Evolutionary conservation across 2,329 filamentous ascomycete species (phyloP).

Genomic region (Scytalidium sp.): DNA sequence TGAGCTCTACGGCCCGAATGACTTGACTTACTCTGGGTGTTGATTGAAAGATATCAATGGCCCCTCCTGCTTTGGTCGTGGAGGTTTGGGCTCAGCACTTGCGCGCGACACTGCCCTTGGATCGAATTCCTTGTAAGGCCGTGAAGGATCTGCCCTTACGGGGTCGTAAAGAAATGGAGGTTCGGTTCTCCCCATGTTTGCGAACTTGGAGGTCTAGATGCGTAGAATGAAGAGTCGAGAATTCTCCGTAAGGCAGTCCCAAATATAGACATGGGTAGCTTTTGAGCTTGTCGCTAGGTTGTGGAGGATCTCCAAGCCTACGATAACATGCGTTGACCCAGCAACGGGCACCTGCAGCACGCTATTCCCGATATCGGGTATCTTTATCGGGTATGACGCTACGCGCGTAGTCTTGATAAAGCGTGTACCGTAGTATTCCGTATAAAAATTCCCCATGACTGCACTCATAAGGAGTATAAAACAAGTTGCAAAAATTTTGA

Average conservation of each 20-base stretch:
- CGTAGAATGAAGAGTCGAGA: conserved; percentile 10
- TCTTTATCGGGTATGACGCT: too few relatives aligned
- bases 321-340: conserved; percentile 21
- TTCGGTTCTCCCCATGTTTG: conserved; percentile 46
- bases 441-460: background rate
- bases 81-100: conserved; percentile 64
- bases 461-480: too few relatives aligned
- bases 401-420: background rate
- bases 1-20: background rate
- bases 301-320: conserved; percentile 4
- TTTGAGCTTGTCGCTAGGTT: background rate
- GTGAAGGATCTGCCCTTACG: conserved; percentile 39
- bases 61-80: conserved; percentile 65
- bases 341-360: too few relatives aligned
- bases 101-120: conserved; percentile 82
- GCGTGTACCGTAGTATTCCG: too few relatives aligned
- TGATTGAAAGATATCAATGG: conserved; percentile 79
- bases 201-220: conserved; percentile 1
- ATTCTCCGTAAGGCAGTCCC: conserved; percentile 15
- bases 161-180: conserved; percentile 73
- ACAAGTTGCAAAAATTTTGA: too few relatives aligned
- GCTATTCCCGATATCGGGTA: too few relatives aligned
- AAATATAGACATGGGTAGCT: conserved; percentile 17
- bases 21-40: conserved; percentile 71
- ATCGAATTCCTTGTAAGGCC: conserved; percentile 65